Percentiles rank a stretch among this genome's conserved stretches.
phyloP scores from a whole-genome alignment of 1,139 yeast species.

The Taiozyma sp. region DNA sequence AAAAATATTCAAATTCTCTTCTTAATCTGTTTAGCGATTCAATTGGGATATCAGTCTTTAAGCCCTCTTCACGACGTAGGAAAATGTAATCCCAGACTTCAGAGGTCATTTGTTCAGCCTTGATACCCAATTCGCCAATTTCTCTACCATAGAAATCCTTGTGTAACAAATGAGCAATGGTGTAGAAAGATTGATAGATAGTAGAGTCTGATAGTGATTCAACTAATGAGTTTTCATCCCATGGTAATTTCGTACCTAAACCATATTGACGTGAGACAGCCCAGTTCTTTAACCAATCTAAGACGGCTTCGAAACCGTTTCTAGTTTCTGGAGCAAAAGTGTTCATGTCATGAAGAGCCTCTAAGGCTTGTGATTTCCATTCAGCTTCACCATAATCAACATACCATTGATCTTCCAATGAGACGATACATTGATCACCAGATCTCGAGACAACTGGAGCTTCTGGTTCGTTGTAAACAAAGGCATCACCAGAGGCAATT shows the following conservation, averaged over 20 bases:
- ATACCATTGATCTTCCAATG: slow-evolving; percentile 98
- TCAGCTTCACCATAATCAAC: slow-evolving; percentile 93
- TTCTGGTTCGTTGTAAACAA: slow-evolving; percentile 94
- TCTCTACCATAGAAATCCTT: slow-evolving; percentile 79
- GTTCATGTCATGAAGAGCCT: slow-evolving; percentile 74
- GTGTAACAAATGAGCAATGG: slow-evolving; percentile 84
- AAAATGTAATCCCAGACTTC: slow-evolving; percentile 92
- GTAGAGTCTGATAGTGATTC: slow-evolving; percentile 97
- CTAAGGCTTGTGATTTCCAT: slow-evolving; percentile 87
- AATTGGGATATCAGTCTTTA: slow-evolving; percentile 57
- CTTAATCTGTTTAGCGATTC: slow-evolving; percentile 70
- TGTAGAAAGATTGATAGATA: slow-evolving; percentile 92
- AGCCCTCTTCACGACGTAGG: slow-evolving; percentile 63
- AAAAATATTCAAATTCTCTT: slow-evolving; percentile 93
- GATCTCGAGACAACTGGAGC: slow-evolving; percentile 85
- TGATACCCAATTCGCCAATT: slow-evolving; percentile 68
- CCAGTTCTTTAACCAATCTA: slow-evolving; percentile 98
- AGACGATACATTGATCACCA: slow-evolving; percentile 95
- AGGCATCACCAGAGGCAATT: slow-evolving; percentile 74
- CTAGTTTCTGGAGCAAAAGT: slow-evolving; percentile 81
- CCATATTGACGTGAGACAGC: slow-evolving; percentile 97
- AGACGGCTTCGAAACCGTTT: slow-evolving; percentile 89
- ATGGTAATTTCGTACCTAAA: slow-evolving; percentile 91
- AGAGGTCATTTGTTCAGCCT: slow-evolving; percentile 84
- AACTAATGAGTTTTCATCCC: slow-evolving; percentile 93